These are phyloP conservation scores for Saksenaea vasiformis DNA, from an alignment of 371 early-diverging fungal species.

Conservation along the genomic window DNA sequence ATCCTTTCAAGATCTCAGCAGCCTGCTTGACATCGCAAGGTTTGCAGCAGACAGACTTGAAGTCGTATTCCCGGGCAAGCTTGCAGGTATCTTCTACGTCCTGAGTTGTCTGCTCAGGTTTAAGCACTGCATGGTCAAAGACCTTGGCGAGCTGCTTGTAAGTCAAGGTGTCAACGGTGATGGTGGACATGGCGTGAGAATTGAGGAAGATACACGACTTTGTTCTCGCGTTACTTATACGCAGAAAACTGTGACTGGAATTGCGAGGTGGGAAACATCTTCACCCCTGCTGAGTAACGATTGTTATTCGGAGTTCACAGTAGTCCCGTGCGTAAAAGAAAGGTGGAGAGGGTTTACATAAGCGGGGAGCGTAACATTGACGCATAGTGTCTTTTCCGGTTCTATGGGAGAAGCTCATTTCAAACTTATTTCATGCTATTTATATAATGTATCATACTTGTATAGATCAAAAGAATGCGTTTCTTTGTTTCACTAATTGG, in stretches of 20 bases:
- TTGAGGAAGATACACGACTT: background rate
- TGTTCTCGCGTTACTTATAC: background rate
- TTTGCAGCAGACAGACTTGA: slow-evolving; percentile 66
- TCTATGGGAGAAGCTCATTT: too few species aligned
- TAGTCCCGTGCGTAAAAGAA: too few species aligned
- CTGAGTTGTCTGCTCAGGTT: slow-evolving; percentile 58
- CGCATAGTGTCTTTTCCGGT: too few species aligned
- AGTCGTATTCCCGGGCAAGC: slow-evolving; percentile 55
- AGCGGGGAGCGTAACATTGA: too few species aligned
- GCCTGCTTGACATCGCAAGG: slow-evolving; percentile 68
- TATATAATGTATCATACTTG: too few species aligned
- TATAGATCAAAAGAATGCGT: too few species aligned
- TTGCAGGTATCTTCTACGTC: slow-evolving; percentile 61
- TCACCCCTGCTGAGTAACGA: too few species aligned
- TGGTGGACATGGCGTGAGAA: slow-evolving; percentile 28
- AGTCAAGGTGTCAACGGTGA: slow-evolving; percentile 52
- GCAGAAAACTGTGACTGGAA: slow-evolving; percentile 1
- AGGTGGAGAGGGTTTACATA: too few species aligned
- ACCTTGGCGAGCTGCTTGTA: slow-evolving; percentile 57
- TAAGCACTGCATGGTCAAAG: slow-evolving; percentile 68
- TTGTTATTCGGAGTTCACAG: too few species aligned
- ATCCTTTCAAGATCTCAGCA: slow-evolving; percentile 39
- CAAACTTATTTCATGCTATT: too few species aligned
- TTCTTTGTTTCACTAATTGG: too few species aligned
- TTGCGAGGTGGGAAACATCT: background rate